Evolutionary conservation across 495 filamentous ascomycete species (phyloP).

Genomic region (Rhypophila decipiens): DNA sequence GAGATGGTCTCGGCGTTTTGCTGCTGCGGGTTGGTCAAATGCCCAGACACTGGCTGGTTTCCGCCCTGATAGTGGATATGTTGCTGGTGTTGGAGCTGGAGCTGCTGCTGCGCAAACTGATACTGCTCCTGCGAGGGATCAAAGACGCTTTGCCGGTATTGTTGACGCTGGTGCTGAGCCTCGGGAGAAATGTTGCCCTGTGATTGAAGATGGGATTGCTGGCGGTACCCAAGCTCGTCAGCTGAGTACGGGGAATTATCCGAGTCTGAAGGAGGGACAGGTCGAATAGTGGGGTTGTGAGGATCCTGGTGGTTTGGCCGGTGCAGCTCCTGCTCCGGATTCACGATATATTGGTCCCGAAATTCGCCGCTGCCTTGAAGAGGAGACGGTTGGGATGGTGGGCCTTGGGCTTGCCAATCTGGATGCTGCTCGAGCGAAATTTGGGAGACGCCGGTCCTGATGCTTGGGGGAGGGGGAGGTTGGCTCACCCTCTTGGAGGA

Average conservation of each 20-base stretch:
- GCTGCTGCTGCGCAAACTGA: slow-evolving; percentile 30
- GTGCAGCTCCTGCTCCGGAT: slow-evolving; percentile 31
- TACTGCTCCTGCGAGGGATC: slow-evolving; percentile 26
- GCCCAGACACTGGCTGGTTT: slow-evolving; percentile 20
- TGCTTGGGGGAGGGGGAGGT: slow-evolving; percentile 30
- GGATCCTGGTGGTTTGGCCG: slow-evolving; percentile 32
- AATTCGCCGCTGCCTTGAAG: slow-evolving; percentile 38
- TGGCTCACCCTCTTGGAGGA: slow-evolving; percentile 45
- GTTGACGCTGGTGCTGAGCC: slow-evolving; percentile 22
- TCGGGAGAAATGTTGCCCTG: slow-evolving; percentile 20
- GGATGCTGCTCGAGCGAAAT: slow-evolving; percentile 26
- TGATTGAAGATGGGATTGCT: slow-evolving; percentile 32
- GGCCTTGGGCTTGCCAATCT: slow-evolving; percentile 29
- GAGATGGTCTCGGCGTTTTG: slow-evolving; percentile 48
- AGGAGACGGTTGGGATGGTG: slow-evolving; percentile 32
- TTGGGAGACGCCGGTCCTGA: slow-evolving; percentile 36
- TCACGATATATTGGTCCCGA: slow-evolving; percentile 26
- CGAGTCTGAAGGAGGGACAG: slow-evolving; percentile 26
- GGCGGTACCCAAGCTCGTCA: slow-evolving; percentile 36
- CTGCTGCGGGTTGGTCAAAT: slow-evolving; percentile 36
- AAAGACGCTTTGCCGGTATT: slow-evolving; percentile 28
- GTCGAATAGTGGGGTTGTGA: slow-evolving; percentile 35
- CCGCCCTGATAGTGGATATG: slow-evolving; percentile 33
- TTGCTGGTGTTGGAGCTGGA: slow-evolving; percentile 28
- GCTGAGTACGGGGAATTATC: slow-evolving; percentile 33